These are phyloP conservation scores for Hirschfeldia incana DNA, from an alignment of 345 rosid genomes.

Conservation along the genomic window DNA sequence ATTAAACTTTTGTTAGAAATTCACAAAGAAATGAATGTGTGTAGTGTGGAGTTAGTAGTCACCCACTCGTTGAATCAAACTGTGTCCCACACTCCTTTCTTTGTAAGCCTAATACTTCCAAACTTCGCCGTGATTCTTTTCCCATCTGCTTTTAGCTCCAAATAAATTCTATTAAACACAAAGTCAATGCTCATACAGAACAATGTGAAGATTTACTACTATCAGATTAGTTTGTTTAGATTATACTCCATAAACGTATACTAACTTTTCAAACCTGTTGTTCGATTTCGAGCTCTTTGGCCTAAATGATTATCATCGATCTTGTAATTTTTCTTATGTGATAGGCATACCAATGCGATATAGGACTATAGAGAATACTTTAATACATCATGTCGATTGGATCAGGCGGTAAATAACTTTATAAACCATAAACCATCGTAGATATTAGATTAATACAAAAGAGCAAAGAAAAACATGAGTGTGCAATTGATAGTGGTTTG, in stretches of 20 bases:
- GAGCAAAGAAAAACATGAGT: background rate
- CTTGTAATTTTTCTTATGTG: background rate
- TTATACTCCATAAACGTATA: background rate
- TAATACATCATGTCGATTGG: background rate
- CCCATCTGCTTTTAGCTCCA: background rate
- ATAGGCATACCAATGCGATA: background rate
- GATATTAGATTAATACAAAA: constrained; percentile 2
- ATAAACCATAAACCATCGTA: background rate
- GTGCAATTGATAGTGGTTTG: constrained; percentile 23
- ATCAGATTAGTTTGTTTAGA: background rate
- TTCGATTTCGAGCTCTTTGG: background rate
- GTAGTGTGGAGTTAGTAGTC: constrained; percentile 36
- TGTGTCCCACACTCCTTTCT: constrained; percentile 1
- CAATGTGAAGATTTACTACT: background rate
- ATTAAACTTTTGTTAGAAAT: background rate
- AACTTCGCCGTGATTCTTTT: constrained; percentile 18
- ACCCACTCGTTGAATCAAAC: constrained; percentile 29
- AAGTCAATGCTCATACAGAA: constrained; percentile 11
- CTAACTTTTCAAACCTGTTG: background rate
- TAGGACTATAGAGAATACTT: background rate
- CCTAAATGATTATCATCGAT: background rate
- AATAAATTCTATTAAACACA: background rate
- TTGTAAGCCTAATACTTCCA: constrained; percentile 29
- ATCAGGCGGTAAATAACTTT: background rate
- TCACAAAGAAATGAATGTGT: background rate